phyloP scores from a whole-genome alignment of 768 basidiomycete species.

The Tylopilus subfusipes region DNA sequence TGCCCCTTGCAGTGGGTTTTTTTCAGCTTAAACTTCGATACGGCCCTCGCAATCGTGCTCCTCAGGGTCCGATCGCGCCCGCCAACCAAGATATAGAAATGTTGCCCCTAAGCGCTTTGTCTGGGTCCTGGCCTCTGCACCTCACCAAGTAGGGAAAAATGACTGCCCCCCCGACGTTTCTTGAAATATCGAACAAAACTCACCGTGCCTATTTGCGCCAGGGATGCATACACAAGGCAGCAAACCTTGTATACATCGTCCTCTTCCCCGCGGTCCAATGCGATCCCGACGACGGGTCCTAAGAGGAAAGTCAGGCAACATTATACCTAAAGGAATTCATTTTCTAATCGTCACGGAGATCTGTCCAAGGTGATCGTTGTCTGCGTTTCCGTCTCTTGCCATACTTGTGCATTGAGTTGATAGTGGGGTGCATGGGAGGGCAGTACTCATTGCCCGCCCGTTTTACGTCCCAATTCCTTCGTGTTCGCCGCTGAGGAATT shows the following conservation, averaged over 20 bases:
- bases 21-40: too few relatives aligned
- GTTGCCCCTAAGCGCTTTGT: neutral
- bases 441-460: neutral
- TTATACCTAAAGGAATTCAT: neutral
- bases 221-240: neutral
- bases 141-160: neutral
- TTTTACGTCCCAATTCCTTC: slow-evolving; percentile 4
- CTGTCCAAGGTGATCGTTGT: neutral
- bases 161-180: too few relatives aligned
- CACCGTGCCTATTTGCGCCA: neutral
- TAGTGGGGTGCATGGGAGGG: neutral
- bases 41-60: neutral
- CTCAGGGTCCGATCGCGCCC: neutral
- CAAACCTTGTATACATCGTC: neutral
- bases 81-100: neutral
- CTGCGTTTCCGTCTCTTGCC: neutral
- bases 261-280: neutral
- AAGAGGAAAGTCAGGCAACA: neutral
- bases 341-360: neutral
- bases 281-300: neutral
- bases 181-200: neutral
- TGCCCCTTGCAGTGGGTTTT: too few relatives aligned
- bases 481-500: neutral
- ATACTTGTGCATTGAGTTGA: neutral
- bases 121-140: neutral